Base-by-base conservation (phyloP, 2,329 filamentous ascomycete species). In the Phialophora tarda region DNA sequence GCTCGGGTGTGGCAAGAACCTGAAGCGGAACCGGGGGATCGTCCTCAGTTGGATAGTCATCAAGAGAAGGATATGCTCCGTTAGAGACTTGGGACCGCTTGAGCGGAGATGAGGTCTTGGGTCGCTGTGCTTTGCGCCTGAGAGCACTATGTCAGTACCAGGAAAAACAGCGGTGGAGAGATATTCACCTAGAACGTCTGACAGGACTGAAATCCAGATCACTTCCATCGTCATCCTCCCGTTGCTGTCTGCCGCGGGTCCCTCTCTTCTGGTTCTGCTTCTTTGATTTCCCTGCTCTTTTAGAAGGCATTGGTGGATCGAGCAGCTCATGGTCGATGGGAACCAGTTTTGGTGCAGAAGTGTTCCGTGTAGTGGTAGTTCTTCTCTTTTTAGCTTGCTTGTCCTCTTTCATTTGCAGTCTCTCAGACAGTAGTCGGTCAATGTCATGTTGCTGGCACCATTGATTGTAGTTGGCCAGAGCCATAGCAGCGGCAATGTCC, bases 401-500 rank as follows among this genome's bases (percentile, higher is more conserved):
- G 74, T 85, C 83, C 74, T 93, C 89, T 77, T 95, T 96, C 65
- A 88, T 84, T 58, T 84, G 86, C 83, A 96, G 88, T 26, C 94
- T 86, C 67, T 94, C 89, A 3, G 91, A 88, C 72, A 97, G 86
- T 64, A 96, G 81, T 57, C 83, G 82, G 68, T 91, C 88, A 63
- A 97, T 86, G 34, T 86, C 85, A 78, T 93, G 86, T 30, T 84
- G 81, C 17, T 84, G 82, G 75, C 93, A 96, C 94, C 94, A 97
- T 41, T 82, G 79, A 63, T 96, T 88, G 75, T 92, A 97, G 53
- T 84, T 80, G 41, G 87, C 83, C 53, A 96, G 82, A 34, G 85
- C 77, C 11, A 84, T 77, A 26, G 84, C 83, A n/a, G 90, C 88
- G n/a, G 80, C 80, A n/a, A 83, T 78, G 67, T 96, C 90, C 54